Evolutionary conservation across 148 eudicot species (phyloP).

Genomic region (Fagopyrum homotropicum): DNA sequence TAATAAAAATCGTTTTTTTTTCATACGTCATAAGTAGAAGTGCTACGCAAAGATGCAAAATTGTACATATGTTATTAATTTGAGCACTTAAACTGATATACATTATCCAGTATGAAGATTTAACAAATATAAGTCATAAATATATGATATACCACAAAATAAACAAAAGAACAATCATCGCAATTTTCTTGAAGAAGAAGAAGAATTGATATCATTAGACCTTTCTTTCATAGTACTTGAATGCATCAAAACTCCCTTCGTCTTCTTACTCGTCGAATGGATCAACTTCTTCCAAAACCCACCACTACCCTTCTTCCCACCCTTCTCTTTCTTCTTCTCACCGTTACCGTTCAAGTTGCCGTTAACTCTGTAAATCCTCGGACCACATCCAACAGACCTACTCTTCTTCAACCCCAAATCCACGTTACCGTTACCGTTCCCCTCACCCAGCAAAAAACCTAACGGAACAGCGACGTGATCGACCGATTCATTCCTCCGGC

Average conservation of each 20-base stretch:
- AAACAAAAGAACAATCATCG: background rate
- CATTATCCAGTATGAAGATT: background rate
- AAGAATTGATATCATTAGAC: background rate
- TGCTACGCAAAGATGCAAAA: background rate
- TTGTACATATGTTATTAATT: background rate
- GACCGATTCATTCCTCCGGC: constrained; percentile 30
- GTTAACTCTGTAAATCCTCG: constrained; percentile 16
- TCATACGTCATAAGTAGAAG: background rate
- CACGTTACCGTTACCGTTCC: background rate
- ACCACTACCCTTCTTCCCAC: background rate
- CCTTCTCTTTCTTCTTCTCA: constrained; percentile 7
- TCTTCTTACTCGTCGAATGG: constrained; percentile 11
- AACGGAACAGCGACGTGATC: constrained; percentile 23
- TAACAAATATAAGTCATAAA: background rate
- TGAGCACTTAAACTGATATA: background rate
- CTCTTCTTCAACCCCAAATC: constrained; percentile 32
- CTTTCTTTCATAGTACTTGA: constrained; percentile 3
- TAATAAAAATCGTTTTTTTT: no score
- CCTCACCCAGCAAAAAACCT: constrained; percentile 22
- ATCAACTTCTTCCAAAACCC: constrained; percentile 14
- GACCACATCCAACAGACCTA: constrained; percentile 38
- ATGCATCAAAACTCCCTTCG: constrained; percentile 9
- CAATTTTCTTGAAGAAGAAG: background rate
- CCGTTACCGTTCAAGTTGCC: constrained; percentile 8
- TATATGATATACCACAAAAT: background rate